Evolutionary conservation across 1,284 basidiomycete genomes (phyloP).

Genomic region (Pisolithus thermaeus): DNA sequence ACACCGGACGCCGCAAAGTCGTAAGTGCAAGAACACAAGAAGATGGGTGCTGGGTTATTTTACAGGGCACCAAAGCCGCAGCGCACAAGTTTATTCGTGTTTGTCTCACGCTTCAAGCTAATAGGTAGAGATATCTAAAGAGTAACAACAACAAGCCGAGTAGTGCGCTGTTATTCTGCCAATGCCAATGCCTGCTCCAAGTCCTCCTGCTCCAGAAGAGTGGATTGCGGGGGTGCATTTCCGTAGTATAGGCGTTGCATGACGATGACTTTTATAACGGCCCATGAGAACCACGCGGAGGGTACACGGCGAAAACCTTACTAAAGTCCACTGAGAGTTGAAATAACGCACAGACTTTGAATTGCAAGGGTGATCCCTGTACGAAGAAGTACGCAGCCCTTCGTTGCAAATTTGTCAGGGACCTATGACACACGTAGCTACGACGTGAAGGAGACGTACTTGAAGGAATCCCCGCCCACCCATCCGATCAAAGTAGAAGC

Average conservation of each 20-base stretch:
- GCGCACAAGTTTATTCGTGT: constrained; percentile 26
- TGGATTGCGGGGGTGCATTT: constrained; percentile 47
- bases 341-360: constrained; percentile 76
- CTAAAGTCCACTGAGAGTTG: constrained; percentile 73
- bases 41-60: constrained; percentile 18
- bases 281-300: constrained; percentile 10
- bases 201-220: constrained; percentile 56
- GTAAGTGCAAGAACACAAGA: constrained; percentile 8
- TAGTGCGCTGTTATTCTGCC: constrained; percentile 43
- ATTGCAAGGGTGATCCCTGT: constrained; percentile 65
- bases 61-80: constrained; percentile 6
- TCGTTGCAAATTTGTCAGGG: constrained; percentile 11
- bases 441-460: constrained; percentile 41
- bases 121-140: not conserved
- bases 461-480: constrained; percentile 78
- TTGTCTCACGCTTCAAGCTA: constrained; percentile 19
- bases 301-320: constrained; percentile 31
- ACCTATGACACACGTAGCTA: constrained; percentile 4
- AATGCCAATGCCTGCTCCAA: constrained; percentile 66
- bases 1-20: constrained; percentile 13
- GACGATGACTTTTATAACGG: constrained; percentile 50
- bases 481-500: constrained; percentile 77
- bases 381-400: constrained; percentile 79
- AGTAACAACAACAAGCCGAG: not conserved
- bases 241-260: constrained; percentile 69